Conservation (phyloP, 805 yeast species). For the Starmera pachycereana region DNA sequence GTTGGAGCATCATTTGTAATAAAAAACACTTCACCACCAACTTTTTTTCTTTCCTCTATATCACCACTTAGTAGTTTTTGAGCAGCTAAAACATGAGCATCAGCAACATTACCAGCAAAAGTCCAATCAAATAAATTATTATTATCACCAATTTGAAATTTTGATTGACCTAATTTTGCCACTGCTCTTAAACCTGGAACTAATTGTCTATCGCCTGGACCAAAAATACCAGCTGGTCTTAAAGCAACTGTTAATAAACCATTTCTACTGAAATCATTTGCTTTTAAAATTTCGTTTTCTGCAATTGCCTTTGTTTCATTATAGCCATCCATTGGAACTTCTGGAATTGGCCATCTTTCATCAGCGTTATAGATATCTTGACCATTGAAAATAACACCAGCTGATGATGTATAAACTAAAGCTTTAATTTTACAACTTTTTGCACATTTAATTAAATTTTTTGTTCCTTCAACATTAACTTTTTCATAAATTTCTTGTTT, state of each 20-base stretch:
- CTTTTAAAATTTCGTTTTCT: slow-evolving; percentile 67
- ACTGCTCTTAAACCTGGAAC: slow-evolving; percentile 87
- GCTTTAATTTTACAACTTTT: slow-evolving; percentile 41
- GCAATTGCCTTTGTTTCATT: slow-evolving; percentile 92
- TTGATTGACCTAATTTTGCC: slow-evolving; percentile 75
- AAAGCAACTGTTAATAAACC: slow-evolving; percentile 71
- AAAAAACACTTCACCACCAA: slow-evolving; percentile 84
- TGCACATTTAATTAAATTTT: slow-evolving; percentile 58
- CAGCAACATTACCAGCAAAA: slow-evolving; percentile 97
- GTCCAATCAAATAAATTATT: slow-evolving; percentile 94
- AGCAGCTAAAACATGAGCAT: slow-evolving; percentile 91
- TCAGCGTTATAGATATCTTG: slow-evolving; percentile 84
- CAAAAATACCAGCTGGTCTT: slow-evolving; percentile 97
- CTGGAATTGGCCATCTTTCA: slow-evolving; percentile 90
- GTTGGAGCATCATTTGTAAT: slow-evolving; percentile 91
- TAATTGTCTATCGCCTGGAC: slow-evolving; percentile 96
- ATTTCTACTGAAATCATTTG: slow-evolving; percentile 43
- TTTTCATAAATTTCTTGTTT: slow-evolving; percentile 74
- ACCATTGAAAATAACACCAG: slow-evolving; percentile 97
- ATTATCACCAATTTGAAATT: slow-evolving; percentile 91
- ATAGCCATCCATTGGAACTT: slow-evolving; percentile 90
- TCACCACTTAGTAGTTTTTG: slow-evolving; percentile 42
- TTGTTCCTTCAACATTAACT: slow-evolving; percentile 88
- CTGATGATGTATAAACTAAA: slow-evolving; percentile 90
- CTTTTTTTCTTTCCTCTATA: slow-evolving; percentile 27